phyloP scores from a whole-genome alignment of 2,329 filamentous ascomycete genomes.

The Claviceps lovelessii region DNA sequence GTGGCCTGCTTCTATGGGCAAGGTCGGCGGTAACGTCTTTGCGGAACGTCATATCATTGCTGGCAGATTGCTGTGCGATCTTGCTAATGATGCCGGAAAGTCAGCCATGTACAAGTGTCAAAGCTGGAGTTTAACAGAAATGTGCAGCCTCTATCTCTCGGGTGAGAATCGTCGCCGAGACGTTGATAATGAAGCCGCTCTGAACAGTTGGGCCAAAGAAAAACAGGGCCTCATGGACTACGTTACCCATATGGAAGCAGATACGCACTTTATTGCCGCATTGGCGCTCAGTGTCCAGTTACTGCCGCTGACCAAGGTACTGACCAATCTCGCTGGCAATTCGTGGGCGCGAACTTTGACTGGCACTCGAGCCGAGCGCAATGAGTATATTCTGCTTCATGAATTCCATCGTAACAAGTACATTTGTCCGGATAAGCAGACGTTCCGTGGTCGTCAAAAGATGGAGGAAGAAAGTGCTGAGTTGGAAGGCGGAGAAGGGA shows the following conservation, averaged over 20 bases:
- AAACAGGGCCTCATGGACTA: constrained; percentile 86
- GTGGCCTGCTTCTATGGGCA: constrained; percentile 80
- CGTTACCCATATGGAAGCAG: constrained; percentile 81
- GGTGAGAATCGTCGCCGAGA: constrained; percentile 62
- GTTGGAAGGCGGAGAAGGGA: constrained; percentile 57
- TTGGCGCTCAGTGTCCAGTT: constrained; percentile 81
- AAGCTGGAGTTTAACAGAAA: constrained; percentile 94
- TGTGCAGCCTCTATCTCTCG: constrained; percentile 81
- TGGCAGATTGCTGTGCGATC: constrained; percentile 80
- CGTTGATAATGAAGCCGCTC: constrained; percentile 71
- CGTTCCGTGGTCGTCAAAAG: constrained; percentile 60
- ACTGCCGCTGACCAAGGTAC: constrained; percentile 80
- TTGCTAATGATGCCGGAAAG: constrained; percentile 93
- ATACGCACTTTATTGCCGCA: constrained; percentile 91
- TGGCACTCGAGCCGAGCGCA: constrained; percentile 89
- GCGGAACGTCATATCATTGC: constrained; percentile 81
- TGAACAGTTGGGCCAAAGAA: constrained; percentile 68
- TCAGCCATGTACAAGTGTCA: constrained; percentile 95
- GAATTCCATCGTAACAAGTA: constrained; percentile 96
- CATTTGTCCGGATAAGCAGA: constrained; percentile 91
- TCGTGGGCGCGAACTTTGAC: constrained; percentile 95
- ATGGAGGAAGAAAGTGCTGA: constrained; percentile 55
- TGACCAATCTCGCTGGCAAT: constrained; percentile 94
- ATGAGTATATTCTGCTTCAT: constrained; percentile 97
- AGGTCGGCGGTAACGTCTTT: constrained; percentile 79